Conservation (phyloP, 805 yeast species). For the Saturnispora serradocipensis region DNA sequence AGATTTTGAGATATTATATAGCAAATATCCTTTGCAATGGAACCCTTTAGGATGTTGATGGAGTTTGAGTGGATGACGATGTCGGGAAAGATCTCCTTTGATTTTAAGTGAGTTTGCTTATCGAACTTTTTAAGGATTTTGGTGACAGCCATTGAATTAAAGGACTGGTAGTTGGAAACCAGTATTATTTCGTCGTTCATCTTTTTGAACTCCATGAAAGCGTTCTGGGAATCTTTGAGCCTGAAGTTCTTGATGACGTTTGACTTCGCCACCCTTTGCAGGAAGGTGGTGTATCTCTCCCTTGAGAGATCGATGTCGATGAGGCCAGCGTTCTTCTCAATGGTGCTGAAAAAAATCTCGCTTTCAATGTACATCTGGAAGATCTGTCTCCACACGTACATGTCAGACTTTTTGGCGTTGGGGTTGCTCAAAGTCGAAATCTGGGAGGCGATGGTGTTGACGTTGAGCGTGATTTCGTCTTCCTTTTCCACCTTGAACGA, state of each 20-base stretch:
- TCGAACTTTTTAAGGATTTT: conserved; percentile 72
- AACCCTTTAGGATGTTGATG: conserved; percentile 21
- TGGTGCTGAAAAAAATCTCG: conserved; percentile 45
- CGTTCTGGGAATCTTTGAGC: conserved; percentile 34
- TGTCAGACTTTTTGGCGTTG: conserved; percentile 37
- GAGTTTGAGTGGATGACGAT: conserved; percentile 15
- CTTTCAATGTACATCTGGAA: conserved; percentile 57
- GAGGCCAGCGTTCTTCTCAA: conserved; percentile 34
- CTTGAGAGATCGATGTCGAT: conserved; percentile 39
- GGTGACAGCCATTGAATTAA: conserved; percentile 54
- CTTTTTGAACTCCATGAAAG: conserved; percentile 42
- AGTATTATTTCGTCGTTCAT: conserved; percentile 48
- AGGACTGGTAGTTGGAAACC: conserved; percentile 48
- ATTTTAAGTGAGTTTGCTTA: conserved; percentile 52
- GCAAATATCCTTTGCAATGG: conserved; percentile 47
- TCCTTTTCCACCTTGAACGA: conserved; percentile 36
- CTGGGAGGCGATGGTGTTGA: conserved; percentile 33
- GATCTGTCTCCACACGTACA: conserved; percentile 62
- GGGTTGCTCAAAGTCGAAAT: conserved; percentile 35
- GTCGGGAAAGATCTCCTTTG: conserved; percentile 37
- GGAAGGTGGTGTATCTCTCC: conserved; percentile 34
- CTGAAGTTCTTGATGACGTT: conserved; percentile 35
- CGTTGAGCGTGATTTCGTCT: conserved; percentile 31
- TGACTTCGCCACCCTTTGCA: conserved; percentile 30
- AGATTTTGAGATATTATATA: conserved; percentile 45